phyloP scores from a whole-genome alignment of 352 stramenopile species.

The Pythium aphanidermatum region DNA sequence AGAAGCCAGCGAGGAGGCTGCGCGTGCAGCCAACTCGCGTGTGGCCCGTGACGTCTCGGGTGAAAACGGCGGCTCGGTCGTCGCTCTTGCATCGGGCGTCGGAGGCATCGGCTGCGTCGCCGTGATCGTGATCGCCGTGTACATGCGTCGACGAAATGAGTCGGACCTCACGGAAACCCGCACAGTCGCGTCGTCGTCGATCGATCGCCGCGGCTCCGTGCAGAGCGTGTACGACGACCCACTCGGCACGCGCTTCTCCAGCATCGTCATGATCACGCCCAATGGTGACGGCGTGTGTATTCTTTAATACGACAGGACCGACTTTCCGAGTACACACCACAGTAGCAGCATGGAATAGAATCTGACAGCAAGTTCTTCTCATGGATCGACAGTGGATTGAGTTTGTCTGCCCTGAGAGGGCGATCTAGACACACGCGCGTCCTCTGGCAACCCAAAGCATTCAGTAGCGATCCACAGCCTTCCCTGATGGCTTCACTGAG shows the following conservation, averaged over 20 bases:
- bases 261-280: constrained; percentile 83
- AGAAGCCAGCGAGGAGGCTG: constrained; percentile 19
- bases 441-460: no score
- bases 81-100: constrained; percentile 13
- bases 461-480: no score
- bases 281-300: constrained; percentile 78
- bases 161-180: constrained; percentile 22
- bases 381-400: no score
- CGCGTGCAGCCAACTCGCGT: constrained; percentile 41
- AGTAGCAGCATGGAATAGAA: background rate
- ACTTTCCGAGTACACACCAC: no score
- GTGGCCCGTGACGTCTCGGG: constrained; percentile 30
- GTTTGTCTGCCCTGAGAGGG: no score
- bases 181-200: constrained; percentile 29
- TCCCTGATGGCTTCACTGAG: no score
- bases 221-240: constrained; percentile 72
- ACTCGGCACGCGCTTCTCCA: constrained; percentile 73
- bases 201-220: constrained; percentile 35
- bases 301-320: no score
- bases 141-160: constrained; percentile 40
- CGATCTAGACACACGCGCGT: no score
- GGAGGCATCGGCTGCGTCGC: constrained; percentile 29
- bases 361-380: no score
- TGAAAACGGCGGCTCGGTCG: background rate
- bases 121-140: constrained; percentile 48